Conservation (phyloP, 139 green algal species). For the Volvox reticuliferus region DNA sequence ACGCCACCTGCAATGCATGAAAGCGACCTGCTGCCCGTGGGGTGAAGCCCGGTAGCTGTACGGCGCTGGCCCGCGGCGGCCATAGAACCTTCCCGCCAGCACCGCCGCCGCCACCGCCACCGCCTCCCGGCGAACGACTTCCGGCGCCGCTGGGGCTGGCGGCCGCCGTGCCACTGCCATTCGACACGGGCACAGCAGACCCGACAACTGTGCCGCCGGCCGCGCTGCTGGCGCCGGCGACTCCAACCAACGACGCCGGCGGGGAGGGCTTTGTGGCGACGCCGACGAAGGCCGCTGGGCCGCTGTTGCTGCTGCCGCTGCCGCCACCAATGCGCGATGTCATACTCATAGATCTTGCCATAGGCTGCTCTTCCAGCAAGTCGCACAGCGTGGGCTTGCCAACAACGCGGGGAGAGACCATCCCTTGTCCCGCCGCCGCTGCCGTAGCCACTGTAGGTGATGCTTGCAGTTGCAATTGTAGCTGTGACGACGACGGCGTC, state of each 20-base stretch:
- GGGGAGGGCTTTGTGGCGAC: not conserved
- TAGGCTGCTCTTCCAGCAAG: not conserved
- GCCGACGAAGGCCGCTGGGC: not conserved
- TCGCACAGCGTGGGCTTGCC: not conserved
- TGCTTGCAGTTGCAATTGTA: not conserved
- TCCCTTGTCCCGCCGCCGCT: not conserved
- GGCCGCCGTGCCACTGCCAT: not conserved
- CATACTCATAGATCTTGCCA: not conserved
- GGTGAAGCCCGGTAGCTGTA: conserved; percentile 4
- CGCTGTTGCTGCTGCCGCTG: not conserved
- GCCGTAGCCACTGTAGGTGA: not conserved
- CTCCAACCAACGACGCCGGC: not conserved
- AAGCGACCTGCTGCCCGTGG: not conserved
- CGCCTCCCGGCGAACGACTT: not conserved
- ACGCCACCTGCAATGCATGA: not conserved
- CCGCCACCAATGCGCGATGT: not conserved
- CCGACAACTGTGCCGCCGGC: not conserved
- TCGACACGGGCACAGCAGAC: too few species aligned
- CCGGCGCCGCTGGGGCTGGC: not conserved
- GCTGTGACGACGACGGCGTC: not conserved
- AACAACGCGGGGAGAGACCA: not conserved
- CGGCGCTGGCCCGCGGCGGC: not conserved
- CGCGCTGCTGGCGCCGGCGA: not conserved
- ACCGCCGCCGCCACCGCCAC: not conserved
- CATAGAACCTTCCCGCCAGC: not conserved